phyloP scores from a whole-genome alignment of 2,329 filamentous ascomycete species.

The Botrytis medusae region DNA sequence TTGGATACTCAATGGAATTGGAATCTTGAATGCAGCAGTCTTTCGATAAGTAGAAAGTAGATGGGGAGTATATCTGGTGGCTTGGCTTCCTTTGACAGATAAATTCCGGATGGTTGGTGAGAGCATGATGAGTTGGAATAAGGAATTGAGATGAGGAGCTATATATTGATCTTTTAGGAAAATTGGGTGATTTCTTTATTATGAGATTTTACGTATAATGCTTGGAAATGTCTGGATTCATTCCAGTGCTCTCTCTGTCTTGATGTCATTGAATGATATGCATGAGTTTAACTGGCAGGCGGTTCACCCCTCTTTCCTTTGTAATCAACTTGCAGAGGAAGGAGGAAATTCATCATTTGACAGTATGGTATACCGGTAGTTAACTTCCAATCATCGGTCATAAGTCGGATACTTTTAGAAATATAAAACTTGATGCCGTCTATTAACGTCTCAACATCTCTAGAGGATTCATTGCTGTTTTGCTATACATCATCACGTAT shows the following conservation, averaged over 20 bases:
- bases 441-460: background rate
- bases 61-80: background rate
- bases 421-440: background rate
- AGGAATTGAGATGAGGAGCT: background rate
- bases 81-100: background rate
- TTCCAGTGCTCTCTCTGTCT: background rate
- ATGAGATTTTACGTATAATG: background rate
- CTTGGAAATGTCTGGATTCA: background rate
- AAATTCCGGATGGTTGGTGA: background rate
- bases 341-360: background rate
- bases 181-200: background rate
- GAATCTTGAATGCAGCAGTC: background rate
- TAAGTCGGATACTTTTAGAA: background rate
- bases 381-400: background rate
- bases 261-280: constrained; percentile 15
- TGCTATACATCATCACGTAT: background rate
- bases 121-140: background rate
- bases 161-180: background rate
- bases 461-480: background rate
- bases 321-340: constrained; percentile 24
- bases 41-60: constrained; percentile 12
- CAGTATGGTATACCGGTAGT: too few relatives aligned
- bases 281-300: background rate
- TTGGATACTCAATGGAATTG: background rate
- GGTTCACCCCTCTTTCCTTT: constrained; percentile 4